Conservation (phyloP, 73 alveolate genomes). For the Paramecium sonneborni region DNA sequence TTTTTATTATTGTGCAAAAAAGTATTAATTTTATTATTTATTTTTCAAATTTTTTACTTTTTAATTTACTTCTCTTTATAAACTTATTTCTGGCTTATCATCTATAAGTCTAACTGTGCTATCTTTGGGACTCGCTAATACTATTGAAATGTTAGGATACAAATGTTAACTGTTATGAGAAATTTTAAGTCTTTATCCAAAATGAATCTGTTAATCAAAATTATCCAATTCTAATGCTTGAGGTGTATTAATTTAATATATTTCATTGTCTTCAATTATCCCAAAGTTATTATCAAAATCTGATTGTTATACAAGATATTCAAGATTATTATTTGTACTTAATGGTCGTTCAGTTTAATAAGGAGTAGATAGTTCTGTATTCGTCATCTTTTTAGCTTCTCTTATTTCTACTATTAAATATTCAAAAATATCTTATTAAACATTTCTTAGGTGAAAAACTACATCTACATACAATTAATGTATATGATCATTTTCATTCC, state of each 20-base stretch:
- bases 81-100: not conserved
- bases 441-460: not conserved
- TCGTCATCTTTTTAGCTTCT: not conserved
- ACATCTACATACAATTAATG: not conserved
- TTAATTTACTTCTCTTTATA: not conserved
- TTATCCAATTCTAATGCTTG: not conserved
- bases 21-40: not conserved
- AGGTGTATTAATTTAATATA: not conserved
- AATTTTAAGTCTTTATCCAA: not conserved
- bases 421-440: not conserved
- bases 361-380: not conserved
- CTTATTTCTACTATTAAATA: conserved; percentile 10
- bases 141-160: not conserved
- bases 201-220: not conserved
- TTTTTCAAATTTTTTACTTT: not conserved
- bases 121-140: not conserved
- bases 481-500: not conserved
- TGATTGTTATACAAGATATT: not conserved
- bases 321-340: not conserved
- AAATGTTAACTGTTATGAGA: not conserved
- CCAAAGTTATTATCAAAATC: not conserved
- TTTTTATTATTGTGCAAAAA: not conserved
- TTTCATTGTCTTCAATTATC: not conserved
- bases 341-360: not conserved
- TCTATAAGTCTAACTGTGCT: not conserved